phyloP scores from a whole-genome alignment of 2,329 filamentous ascomycete genomes.

The Clonostachys sp. region DNA sequence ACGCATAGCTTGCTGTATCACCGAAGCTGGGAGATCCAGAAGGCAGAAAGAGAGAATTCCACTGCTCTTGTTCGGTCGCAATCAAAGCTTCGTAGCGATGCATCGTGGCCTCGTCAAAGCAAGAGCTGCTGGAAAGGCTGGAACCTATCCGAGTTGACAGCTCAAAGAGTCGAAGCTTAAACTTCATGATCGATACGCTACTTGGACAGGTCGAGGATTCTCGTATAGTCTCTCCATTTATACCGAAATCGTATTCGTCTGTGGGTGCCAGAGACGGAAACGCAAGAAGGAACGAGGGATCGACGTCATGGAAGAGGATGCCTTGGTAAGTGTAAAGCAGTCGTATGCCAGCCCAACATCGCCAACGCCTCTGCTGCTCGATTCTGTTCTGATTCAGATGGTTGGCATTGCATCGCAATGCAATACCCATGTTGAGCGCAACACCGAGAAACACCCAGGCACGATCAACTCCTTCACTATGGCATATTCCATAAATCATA shows the following conservation, averaged over 20 bases:
- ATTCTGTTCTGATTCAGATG: neutral
- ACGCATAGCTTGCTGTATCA: slow-evolving; percentile 7
- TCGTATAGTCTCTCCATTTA: slow-evolving; percentile 1
- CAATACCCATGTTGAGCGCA: slow-evolving; percentile 7
- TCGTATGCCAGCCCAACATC: slow-evolving; percentile 10
- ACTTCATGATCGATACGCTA: slow-evolving; percentile 7
- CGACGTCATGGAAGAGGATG: slow-evolving; percentile 8
- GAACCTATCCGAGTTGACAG: slow-evolving; percentile 6
- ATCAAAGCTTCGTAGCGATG: neutral
- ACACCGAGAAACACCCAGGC: slow-evolving; percentile 8
- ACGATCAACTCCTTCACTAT: slow-evolving; percentile 6
- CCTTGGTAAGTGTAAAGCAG: slow-evolving; percentile 8
- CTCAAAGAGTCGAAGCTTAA: slow-evolving; percentile 6
- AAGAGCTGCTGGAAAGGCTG: slow-evolving; percentile 1
- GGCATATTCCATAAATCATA: slow-evolving; percentile 5
- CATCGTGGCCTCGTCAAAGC: neutral
- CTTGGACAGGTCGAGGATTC: neutral
- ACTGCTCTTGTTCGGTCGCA: slow-evolving; percentile 4
- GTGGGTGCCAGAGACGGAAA: slow-evolving; percentile 4
- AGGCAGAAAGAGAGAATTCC: slow-evolving; percentile 6
- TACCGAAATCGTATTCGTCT: slow-evolving; percentile 5
- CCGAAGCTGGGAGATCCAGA: slow-evolving; percentile 6
- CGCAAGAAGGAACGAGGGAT: slow-evolving; percentile 4
- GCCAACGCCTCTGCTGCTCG: slow-evolving; percentile 7
- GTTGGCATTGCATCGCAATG: slow-evolving; percentile 6